Conservation (phyloP, 345 rosid species). For the Aquilaria sinensis region DNA sequence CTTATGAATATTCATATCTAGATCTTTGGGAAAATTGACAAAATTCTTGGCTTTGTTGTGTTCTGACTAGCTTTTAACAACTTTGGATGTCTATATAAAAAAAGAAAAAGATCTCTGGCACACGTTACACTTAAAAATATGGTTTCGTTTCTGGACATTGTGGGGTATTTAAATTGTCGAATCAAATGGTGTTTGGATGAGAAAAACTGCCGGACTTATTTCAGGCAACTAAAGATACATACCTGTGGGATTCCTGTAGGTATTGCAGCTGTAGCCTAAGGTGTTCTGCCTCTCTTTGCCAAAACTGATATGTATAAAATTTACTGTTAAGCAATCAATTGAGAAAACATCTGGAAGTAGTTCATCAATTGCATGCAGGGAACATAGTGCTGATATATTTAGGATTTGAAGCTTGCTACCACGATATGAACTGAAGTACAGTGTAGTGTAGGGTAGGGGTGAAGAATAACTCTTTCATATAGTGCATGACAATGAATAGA, state of each 20-base stretch:
- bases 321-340: background rate
- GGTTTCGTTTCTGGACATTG: background rate
- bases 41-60: background rate
- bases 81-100: background rate
- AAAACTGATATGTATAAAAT: constrained; percentile 38
- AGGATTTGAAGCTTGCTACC: no score
- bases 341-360: no score
- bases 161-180: background rate
- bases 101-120: no score
- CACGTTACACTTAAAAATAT: no score
- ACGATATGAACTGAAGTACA: no score
- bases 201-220: background rate
- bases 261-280: constrained; percentile 59
- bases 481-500: no score
- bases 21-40: no score
- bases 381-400: no score
- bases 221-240: background rate
- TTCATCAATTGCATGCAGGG: no score
- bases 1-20: no score
- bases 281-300: constrained; percentile 71
- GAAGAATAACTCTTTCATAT: no score
- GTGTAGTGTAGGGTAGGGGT: no score
- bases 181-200: background rate
- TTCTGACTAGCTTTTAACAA: background rate
- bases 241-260: constrained; percentile 76